A percentile compares a stretch with the other conserved stretches of the same genome.
These are phyloP conservation scores for Xylaria nigripes DNA, from an alignment of 495 filamentous ascomycete species.

Conservation along the genomic window DNA sequence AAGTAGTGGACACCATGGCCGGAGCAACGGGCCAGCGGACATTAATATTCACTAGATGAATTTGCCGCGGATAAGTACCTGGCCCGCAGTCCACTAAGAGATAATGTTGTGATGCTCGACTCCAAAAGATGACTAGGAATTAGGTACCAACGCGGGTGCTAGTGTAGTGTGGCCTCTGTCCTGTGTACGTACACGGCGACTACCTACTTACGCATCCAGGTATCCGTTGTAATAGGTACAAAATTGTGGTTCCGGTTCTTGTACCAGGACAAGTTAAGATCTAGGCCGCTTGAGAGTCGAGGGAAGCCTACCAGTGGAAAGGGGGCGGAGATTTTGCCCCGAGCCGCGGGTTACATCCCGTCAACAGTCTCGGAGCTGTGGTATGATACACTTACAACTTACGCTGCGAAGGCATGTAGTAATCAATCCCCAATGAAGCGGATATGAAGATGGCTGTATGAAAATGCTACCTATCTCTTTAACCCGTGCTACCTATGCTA, in stretches of 20 bases:
- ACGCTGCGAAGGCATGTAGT: background rate
- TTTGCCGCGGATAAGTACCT: background rate
- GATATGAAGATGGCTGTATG: background rate
- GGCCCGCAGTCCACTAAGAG: background rate
- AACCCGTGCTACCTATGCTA: background rate
- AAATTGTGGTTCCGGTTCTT: background rate
- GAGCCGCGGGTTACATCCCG: background rate
- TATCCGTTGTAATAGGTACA: background rate
- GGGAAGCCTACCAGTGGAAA: background rate
- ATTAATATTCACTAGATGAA: background rate
- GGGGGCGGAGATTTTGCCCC: background rate
- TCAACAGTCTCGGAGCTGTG: background rate
- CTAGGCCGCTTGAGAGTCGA: background rate
- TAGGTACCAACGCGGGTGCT: constrained; percentile 9
- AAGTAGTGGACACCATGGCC: background rate
- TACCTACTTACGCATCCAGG: background rate
- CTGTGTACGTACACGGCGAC: background rate
- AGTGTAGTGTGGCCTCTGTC: background rate
- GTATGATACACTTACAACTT: background rate
- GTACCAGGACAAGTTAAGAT: background rate
- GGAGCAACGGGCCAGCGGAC: background rate
- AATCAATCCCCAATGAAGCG: background rate
- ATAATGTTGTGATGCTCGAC: background rate
- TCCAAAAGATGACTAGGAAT: background rate
- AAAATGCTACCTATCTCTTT: background rate